Conservation (phyloP, 2,329 filamentous ascomycete genomes). For the Penicillium sp. region DNA sequence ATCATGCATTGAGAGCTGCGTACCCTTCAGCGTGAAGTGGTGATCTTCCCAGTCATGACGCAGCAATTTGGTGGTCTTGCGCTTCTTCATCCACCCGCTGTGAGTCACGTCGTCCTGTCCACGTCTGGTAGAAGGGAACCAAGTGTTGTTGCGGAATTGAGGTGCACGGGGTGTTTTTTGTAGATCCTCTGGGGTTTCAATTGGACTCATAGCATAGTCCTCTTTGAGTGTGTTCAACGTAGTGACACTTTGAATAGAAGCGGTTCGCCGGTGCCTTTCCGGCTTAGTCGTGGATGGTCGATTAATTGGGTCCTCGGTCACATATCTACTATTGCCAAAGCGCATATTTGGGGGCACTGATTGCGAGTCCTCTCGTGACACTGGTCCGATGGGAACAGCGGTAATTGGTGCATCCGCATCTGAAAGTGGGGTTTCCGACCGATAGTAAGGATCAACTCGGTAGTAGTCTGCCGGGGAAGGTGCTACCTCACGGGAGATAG, state of each 20-base stretch:
- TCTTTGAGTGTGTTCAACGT: slow-evolving; percentile 32
- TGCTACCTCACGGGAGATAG: not conserved
- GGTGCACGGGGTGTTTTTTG: slow-evolving; percentile 19
- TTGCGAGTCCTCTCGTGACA: slow-evolving; percentile 76
- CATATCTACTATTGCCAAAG: slow-evolving; percentile 53
- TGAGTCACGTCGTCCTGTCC: slow-evolving; percentile 56
- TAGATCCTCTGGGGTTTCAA: slow-evolving; percentile 33
- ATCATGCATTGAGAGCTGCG: slow-evolving; percentile 51
- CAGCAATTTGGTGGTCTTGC: slow-evolving; percentile 76
- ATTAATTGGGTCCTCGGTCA: slow-evolving; percentile 43
- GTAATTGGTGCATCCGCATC: slow-evolving; percentile 87
- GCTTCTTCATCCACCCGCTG: slow-evolving; percentile 90
- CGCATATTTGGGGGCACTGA: slow-evolving; percentile 94
- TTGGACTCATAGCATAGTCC: slow-evolving; percentile 21
- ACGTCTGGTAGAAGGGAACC: not conserved
- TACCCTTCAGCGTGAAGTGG: slow-evolving; percentile 79
- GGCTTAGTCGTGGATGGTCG: slow-evolving; percentile 45
- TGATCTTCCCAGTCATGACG: slow-evolving; percentile 91
- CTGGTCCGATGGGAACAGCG: slow-evolving; percentile 65
- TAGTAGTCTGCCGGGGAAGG: slow-evolving; percentile 61
- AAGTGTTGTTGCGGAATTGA: slow-evolving; percentile 16
- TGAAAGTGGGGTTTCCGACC: slow-evolving; percentile 81
- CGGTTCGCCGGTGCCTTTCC: slow-evolving; percentile 36
- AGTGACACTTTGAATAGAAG: slow-evolving; percentile 18
- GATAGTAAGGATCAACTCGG: slow-evolving; percentile 36